phyloP scores from a whole-genome alignment of 352 stramenopile genomes.

The Stephanocyclus meneghinianus region DNA sequence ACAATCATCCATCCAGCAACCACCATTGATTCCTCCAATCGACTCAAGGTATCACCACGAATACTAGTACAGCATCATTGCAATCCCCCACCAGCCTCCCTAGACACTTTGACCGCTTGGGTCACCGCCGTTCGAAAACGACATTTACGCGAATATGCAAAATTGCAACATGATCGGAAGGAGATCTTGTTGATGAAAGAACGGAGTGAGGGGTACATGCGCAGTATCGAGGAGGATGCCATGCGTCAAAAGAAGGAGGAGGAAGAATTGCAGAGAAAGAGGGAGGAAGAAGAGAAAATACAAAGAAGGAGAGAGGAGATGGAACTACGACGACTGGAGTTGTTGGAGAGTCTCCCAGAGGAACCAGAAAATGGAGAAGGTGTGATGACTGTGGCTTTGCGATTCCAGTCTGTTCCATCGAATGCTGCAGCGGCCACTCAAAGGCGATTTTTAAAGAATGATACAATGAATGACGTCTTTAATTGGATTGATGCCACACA shows the following conservation, averaged over 20 bases:
- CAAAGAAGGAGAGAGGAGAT: constrained; percentile 49
- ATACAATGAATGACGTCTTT: constrained; percentile 60
- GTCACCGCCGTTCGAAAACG: constrained; percentile 64
- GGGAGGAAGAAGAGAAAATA: constrained; percentile 38
- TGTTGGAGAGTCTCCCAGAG: constrained; percentile 52
- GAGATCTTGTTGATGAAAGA: constrained; percentile 62
- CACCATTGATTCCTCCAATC: constrained; percentile 28
- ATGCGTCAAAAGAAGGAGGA: constrained; percentile 47
- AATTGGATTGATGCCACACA: constrained; percentile 78
- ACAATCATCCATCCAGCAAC: constrained; percentile 59
- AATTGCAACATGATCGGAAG: constrained; percentile 58
- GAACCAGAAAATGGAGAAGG: constrained; percentile 36
- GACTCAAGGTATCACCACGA: constrained; percentile 40
- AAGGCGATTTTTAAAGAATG: constrained; percentile 56
- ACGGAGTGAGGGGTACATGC: constrained; percentile 63
- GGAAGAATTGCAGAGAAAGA: constrained; percentile 31
- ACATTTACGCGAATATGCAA: constrained; percentile 63
- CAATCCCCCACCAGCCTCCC: constrained; percentile 56
- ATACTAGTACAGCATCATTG: constrained; percentile 77
- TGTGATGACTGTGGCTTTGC: constrained; percentile 65
- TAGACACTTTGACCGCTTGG: constrained; percentile 60
- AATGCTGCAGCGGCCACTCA: constrained; percentile 2
- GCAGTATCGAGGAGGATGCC: constrained; percentile 57
- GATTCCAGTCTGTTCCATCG: constrained; percentile 50
- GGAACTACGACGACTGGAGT: constrained; percentile 45